Evolutionary conservation across 192 early-diverging fungal species (phyloP).

Genomic region (Piromyces finnis): DNA sequence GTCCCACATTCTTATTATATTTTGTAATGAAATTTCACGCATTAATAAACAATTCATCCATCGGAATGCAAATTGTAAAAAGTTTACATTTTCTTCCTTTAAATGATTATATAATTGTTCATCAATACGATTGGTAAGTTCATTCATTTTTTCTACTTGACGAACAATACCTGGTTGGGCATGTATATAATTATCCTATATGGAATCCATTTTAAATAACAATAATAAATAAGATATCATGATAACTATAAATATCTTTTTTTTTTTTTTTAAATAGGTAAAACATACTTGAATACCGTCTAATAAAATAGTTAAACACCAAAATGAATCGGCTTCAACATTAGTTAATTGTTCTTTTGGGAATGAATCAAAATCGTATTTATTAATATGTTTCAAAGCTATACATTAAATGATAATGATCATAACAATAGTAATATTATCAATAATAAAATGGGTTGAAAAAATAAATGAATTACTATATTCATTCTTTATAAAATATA

Average conservation of each 20-base stretch:
- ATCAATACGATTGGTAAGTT: conserved; percentile 85
- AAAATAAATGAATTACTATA: no score
- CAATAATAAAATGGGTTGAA: no score
- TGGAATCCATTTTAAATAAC: not conserved
- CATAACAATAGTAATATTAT: no score
- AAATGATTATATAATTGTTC: conserved; percentile 68
- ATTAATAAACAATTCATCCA: conserved; percentile 99
- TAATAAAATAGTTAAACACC: conserved; percentile 87
- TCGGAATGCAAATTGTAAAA: conserved; percentile 96
- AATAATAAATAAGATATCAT: no score
- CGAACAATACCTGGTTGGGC: conserved; percentile 92
- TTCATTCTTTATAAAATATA: no score
- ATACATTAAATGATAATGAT: no score
- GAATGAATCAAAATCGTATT: conserved; percentile 2
- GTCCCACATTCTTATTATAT: conserved; percentile 97
- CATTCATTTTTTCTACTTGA: conserved; percentile 72
- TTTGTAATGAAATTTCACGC: conserved; percentile 76
- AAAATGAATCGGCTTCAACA: conserved; percentile 90
- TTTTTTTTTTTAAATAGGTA: no score
- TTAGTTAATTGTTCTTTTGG: conserved; percentile 31
- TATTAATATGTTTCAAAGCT: not conserved
- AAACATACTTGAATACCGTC: conserved; percentile 76
- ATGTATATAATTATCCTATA: conserved; percentile 89
- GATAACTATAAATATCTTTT: no score
- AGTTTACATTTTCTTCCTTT: conserved; percentile 76